These are phyloP conservation scores for Fusarium compactum DNA, from an alignment of 2,329 filamentous ascomycete genomes.

Conservation along the genomic window DNA sequence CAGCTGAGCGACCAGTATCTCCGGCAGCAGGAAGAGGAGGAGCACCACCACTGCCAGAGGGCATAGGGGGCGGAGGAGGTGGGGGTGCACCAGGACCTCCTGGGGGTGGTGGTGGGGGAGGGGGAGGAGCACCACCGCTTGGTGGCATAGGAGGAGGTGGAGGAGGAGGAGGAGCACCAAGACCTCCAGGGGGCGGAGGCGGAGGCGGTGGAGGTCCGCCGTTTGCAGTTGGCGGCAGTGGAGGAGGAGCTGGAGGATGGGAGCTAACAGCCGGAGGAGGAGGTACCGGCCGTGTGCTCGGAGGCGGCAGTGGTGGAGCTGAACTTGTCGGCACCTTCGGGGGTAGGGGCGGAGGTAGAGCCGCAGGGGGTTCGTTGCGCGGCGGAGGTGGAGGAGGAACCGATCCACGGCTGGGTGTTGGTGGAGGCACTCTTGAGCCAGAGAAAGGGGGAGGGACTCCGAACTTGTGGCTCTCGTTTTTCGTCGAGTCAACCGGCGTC, in stretches of 20 bases:
- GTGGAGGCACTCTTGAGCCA: constrained; percentile 78
- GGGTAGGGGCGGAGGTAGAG: constrained; percentile 59
- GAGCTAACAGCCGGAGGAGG: constrained; percentile 60
- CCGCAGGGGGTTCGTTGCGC: constrained; percentile 52
- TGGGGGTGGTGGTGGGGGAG: constrained; percentile 62
- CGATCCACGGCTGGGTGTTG: constrained; percentile 77
- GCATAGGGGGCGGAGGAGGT: constrained; percentile 48
- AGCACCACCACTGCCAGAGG: constrained; percentile 34
- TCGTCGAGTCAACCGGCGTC: constrained; percentile 69
- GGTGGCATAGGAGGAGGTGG: constrained; percentile 1
- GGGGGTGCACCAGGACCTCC: constrained; percentile 51
- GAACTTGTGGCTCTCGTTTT: constrained; percentile 70
- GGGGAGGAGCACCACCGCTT: constrained; percentile 36
- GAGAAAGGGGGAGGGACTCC: constrained; percentile 84
- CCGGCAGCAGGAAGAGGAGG: constrained; percentile 57
- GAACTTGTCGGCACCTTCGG: constrained; percentile 60
- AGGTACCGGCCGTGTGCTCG: constrained; percentile 64
- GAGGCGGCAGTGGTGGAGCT: constrained; percentile 64
- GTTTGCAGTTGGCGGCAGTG: constrained; percentile 57
- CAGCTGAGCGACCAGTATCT: constrained; percentile 65
- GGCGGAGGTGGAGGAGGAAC: constrained; percentile 78
- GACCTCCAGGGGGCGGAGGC: constrained; percentile 58
- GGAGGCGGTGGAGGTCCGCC: constrained; percentile 56
- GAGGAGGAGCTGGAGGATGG: constrained; percentile 53
- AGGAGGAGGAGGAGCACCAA: constrained; percentile 42